These are phyloP conservation scores for Coniferiporia sulphurascens DNA, from an alignment of 1,284 basidiomycete species.

Conservation along the genomic window DNA sequence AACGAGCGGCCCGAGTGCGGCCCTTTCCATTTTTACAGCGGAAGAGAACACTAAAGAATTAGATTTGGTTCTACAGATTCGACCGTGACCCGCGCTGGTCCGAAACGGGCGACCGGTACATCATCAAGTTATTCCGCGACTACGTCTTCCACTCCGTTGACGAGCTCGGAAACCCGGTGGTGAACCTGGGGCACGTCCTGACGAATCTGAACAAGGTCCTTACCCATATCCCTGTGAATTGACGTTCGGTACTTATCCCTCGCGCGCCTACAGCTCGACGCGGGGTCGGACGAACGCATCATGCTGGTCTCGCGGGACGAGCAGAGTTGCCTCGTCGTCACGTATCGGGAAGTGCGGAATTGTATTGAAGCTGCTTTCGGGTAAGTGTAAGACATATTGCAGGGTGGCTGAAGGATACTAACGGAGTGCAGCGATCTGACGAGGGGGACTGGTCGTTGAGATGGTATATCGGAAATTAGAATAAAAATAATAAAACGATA, in stretches of 20 bases:
- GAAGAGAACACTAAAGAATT: not conserved
- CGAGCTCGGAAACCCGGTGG: conserved; percentile 83
- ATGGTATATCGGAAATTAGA: conserved; percentile 34
- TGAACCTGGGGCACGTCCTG: conserved; percentile 90
- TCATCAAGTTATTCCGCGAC: conserved; percentile 97
- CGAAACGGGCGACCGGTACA: conserved; percentile 96
- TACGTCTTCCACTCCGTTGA: conserved; percentile 98
- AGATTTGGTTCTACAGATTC: conserved; percentile 51
- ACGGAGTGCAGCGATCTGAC: conserved; percentile 20
- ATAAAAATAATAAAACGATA: conserved; percentile 54
- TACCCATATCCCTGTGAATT: not conserved
- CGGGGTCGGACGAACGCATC: conserved; percentile 87
- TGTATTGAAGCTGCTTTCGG: conserved; percentile 80
- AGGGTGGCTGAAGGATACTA: too few species aligned
- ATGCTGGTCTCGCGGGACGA: conserved; percentile 95
- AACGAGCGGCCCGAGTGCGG: conserved; percentile 95
- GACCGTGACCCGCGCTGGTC: conserved; percentile 95
- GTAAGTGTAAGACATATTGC: conserved; percentile 28
- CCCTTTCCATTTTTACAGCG: not conserved
- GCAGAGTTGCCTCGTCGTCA: conserved; percentile 94
- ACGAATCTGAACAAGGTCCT: conserved; percentile 84
- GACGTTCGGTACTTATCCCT: not conserved
- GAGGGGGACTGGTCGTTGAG: conserved; percentile 1
- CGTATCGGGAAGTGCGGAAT: conserved; percentile 87
- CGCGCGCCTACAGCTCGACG: conserved; percentile 64